phyloP scores from a whole-genome alignment of 176 grass and related monocot genomes.

The Cenchrus purpureus region DNA sequence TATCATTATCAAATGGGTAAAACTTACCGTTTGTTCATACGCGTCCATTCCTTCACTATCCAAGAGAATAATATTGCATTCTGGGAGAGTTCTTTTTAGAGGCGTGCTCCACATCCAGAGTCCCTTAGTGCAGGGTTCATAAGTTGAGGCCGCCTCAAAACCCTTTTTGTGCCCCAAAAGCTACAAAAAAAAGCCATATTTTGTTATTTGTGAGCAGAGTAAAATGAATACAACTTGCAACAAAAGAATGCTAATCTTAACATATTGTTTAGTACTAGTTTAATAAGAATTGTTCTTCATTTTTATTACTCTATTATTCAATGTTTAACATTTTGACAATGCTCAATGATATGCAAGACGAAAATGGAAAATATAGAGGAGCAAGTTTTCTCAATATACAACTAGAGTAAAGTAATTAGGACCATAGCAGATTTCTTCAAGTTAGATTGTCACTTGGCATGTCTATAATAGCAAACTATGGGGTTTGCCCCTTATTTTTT shows the following conservation, averaged over 20 bases:
- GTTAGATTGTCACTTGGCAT: too few species aligned
- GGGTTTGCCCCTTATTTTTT: too few species aligned
- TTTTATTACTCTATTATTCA: background rate
- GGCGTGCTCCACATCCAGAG: slow-evolving; percentile 98
- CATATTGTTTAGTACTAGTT: background rate
- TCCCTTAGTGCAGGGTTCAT: slow-evolving; percentile 95
- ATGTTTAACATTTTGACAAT: too few species aligned
- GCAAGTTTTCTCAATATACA: too few species aligned
- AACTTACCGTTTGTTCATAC: slow-evolving; percentile 97
- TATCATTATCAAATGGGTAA: too few species aligned
- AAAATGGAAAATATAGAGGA: too few species aligned
- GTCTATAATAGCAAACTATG: too few species aligned
- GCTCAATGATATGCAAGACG: too few species aligned
- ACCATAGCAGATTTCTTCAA: too few species aligned
- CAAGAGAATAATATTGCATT: slow-evolving; percentile 84
- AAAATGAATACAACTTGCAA: slow-evolving; percentile 13
- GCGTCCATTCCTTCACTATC: slow-evolving; percentile 99
- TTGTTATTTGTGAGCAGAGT: background rate
- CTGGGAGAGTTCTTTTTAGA: slow-evolving; percentile 81
- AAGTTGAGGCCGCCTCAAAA: slow-evolving; percentile 95
- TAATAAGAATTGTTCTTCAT: background rate
- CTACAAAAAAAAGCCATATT: slow-evolving; percentile 40
- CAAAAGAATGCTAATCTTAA: background rate
- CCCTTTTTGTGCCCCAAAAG: slow-evolving; percentile 83
- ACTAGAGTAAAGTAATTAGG: too few species aligned